Conservation (phyloP, 2,329 filamentous ascomycete genomes). For the Colletotrichum sp. region DNA sequence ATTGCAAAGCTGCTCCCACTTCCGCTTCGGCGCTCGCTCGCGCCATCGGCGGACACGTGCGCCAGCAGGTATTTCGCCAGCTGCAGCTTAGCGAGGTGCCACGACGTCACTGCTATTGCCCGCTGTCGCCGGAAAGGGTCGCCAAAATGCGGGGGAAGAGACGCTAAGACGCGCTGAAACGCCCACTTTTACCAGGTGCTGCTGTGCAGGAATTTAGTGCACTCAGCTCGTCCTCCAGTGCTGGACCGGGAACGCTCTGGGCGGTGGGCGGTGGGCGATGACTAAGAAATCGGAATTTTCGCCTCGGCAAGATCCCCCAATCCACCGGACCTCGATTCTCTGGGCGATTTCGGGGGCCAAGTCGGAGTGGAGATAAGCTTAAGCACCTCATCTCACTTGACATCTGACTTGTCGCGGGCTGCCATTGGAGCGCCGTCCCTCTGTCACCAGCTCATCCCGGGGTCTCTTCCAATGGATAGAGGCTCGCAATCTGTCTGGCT, state of each 20-base stretch:
- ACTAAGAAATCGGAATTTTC: neutral
- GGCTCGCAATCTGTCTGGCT: neutral
- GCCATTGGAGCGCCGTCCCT: neutral
- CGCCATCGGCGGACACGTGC: slow-evolving; percentile 16
- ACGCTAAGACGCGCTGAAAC: slow-evolving; percentile 13
- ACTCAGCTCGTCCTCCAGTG: neutral
- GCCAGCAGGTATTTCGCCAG: slow-evolving; percentile 5
- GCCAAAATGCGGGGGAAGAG: slow-evolving; percentile 17
- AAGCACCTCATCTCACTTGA: slow-evolving; percentile 1
- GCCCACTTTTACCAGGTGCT: neutral
- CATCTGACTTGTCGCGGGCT: slow-evolving; percentile 6
- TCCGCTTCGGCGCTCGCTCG: neutral
- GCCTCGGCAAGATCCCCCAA: slow-evolving; percentile 1
- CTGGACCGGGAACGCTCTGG: neutral
- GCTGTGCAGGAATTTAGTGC: neutral
- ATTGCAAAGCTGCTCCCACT: neutral
- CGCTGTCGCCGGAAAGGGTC: neutral
- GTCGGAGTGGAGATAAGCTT: slow-evolving; percentile 15
- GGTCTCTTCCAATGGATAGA: neutral
- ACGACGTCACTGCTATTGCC: slow-evolving; percentile 9
- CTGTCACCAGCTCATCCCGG: neutral
- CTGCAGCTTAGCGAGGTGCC: slow-evolving; percentile 2
- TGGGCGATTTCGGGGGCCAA: slow-evolving; percentile 4
- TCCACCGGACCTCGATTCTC: neutral
- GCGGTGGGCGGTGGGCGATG: neutral